phyloP scores from a whole-genome alignment of 129 eudicot species.

The Helianthus tuberosus region DNA sequence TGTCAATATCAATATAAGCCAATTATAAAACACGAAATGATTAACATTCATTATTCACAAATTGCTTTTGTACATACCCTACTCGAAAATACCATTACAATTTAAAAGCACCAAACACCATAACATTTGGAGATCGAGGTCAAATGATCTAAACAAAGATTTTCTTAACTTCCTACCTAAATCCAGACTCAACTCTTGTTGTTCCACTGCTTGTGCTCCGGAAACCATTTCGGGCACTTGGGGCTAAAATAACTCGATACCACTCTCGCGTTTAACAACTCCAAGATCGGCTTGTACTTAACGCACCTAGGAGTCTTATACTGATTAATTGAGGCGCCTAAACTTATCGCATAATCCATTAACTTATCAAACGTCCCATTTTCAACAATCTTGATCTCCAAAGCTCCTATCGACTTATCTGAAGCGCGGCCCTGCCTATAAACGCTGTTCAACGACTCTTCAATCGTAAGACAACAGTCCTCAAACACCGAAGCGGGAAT shows the following conservation, averaged over 20 bases:
- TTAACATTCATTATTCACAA: constrained; percentile 13
- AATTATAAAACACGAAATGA: not conserved
- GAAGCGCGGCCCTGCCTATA: constrained; percentile 50
- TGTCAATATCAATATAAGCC: no score
- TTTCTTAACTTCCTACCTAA: constrained; percentile 26
- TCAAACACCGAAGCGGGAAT: constrained; percentile 11
- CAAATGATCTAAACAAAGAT: constrained; percentile 33
- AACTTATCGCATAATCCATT: constrained; percentile 61
- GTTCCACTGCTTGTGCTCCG: constrained; percentile 63
- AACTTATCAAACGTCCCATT: constrained; percentile 68
- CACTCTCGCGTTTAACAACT: constrained; percentile 50
- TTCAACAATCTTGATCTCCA: constrained; percentile 56
- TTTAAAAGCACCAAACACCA: constrained; percentile 24
- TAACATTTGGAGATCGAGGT: constrained; percentile 35
- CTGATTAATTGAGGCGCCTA: constrained; percentile 68
- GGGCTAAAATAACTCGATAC: constrained; percentile 54
- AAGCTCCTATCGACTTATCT: constrained; percentile 53
- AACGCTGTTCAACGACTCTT: constrained; percentile 47
- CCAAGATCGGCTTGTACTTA: constrained; percentile 43
- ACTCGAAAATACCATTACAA: constrained; percentile 23
- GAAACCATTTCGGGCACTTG: constrained; percentile 63
- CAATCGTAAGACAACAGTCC: constrained; percentile 41
- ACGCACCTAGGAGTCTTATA: constrained; percentile 76
- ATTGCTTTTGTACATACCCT: constrained; percentile 36
- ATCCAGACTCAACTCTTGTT: constrained; percentile 26